phyloP scores from a whole-genome alignment of 768 basidiomycete species.

The Lepiota brunneoincarnata region DNA sequence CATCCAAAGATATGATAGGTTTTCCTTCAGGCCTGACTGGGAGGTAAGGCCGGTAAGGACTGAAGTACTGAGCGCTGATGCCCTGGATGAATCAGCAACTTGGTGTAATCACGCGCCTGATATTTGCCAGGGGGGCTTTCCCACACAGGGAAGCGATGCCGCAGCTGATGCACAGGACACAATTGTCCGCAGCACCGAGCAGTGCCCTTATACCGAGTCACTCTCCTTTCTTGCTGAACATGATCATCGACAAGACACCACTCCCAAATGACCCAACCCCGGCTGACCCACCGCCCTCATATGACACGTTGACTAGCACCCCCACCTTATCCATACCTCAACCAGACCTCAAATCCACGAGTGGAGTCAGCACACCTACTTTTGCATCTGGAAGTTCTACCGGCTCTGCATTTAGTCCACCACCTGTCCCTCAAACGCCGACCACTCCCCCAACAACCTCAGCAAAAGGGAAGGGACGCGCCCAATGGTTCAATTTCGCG shows the following conservation, averaged over 20 bases:
- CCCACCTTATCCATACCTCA: neutral
- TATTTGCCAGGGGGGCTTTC: too few relatives aligned
- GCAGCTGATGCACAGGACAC: neutral
- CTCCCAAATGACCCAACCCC: slow-evolving; percentile 38
- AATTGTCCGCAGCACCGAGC: slow-evolving; percentile 2
- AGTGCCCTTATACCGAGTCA: neutral
- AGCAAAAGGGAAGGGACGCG: slow-evolving; percentile 29
- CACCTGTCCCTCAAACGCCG: slow-evolving; percentile 8
- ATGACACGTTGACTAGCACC: slow-evolving; percentile 26
- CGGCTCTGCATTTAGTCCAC: slow-evolving; percentile 10
- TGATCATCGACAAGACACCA: slow-evolving; percentile 25
- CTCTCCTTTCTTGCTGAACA: neutral
- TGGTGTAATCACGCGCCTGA: too few relatives aligned
- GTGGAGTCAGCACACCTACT: neutral
- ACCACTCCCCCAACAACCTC: slow-evolving; percentile 8
- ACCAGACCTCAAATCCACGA: neutral
- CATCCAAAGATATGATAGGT: slow-evolving; percentile 20
- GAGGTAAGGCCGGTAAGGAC: too few relatives aligned
- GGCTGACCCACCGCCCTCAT: slow-evolving; percentile 37
- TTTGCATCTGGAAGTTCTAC: slow-evolving; percentile 2
- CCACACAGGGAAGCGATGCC: neutral
- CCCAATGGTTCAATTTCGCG: slow-evolving; percentile 34
- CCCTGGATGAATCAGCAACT: too few relatives aligned
- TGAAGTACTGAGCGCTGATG: too few relatives aligned
- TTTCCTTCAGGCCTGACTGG: slow-evolving; percentile 19